Conservation (phyloP, 768 basidiomycete genomes). For the Serendipita sp. region DNA sequence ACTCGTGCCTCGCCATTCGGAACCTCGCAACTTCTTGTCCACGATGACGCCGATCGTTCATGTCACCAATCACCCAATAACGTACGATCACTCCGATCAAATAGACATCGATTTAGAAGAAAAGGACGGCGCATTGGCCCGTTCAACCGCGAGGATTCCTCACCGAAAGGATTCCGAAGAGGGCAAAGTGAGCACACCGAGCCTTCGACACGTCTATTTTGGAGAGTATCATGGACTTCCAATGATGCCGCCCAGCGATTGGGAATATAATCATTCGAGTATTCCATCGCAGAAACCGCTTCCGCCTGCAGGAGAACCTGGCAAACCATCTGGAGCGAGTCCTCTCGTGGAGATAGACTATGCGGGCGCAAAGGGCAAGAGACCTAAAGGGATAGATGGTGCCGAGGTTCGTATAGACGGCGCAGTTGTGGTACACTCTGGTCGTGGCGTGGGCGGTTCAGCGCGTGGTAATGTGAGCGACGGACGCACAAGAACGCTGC, state of each 20-base stretch:
- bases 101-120: too few relatives aligned
- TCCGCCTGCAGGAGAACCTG: background rate
- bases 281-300: background rate
- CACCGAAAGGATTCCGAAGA: too few relatives aligned
- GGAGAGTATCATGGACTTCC: constrained; percentile 3
- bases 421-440: too few relatives aligned
- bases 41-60: too few relatives aligned
- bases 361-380: background rate
- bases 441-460: background rate
- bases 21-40: background rate
- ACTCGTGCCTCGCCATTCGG: background rate
- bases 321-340: background rate
- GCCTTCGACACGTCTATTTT: constrained; percentile 3
- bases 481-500: background rate
- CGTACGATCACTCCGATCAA: too few relatives aligned
- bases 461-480: background rate
- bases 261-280: background rate
- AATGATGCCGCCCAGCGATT: background rate
- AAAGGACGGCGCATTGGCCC: too few relatives aligned
- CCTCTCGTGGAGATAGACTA: background rate
- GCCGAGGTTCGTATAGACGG: too few relatives aligned
- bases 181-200: background rate
- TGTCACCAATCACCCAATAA: too few relatives aligned
- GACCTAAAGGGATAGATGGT: background rate
- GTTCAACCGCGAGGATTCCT: too few relatives aligned